These are phyloP conservation scores for Lasiodiplodia gonubiensis DNA, from an alignment of 2,329 filamentous ascomycete species.

Conservation along the genomic window DNA sequence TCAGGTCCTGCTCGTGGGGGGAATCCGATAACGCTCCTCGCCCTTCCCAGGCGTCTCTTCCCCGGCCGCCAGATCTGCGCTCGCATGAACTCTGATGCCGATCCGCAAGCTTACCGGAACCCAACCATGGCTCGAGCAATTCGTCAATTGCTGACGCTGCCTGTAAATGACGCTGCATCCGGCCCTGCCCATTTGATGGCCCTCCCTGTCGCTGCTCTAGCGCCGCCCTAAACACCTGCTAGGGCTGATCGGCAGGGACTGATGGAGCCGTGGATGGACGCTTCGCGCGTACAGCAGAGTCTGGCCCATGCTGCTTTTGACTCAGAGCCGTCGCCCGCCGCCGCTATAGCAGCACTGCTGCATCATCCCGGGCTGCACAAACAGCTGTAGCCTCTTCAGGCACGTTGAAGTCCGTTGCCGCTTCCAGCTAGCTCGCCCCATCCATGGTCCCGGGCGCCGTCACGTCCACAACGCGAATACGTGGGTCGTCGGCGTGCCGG, in stretches of 20 bases:
- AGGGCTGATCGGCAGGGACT: conserved; percentile 26
- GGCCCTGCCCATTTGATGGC: conserved; percentile 5
- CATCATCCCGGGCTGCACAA: conserved; percentile 4
- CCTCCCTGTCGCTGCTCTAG: conserved; percentile 7
- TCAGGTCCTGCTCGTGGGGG: neutral
- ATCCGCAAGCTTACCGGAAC: conserved; percentile 24
- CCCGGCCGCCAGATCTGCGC: conserved; percentile 20
- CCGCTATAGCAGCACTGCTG: neutral
- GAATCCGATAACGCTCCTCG: conserved; percentile 15
- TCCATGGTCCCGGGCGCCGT: conserved; percentile 1
- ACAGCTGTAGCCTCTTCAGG: conserved; percentile 17
- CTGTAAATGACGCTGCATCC: conserved; percentile 9
- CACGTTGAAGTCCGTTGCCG: conserved; percentile 14
- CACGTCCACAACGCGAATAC: neutral
- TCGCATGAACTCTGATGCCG: conserved; percentile 20
- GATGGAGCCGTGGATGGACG: conserved; percentile 13
- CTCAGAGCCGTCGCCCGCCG: neutral
- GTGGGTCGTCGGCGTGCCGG: neutral
- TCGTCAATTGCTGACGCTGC: conserved; percentile 15
- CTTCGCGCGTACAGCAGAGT: neutral
- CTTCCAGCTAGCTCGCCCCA: neutral
- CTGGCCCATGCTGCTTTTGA: conserved; percentile 1
- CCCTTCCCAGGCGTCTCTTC: neutral
- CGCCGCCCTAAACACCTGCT: conserved; percentile 13
- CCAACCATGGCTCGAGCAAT: conserved; percentile 22